Conservation (phyloP, 78 protist genomes). For the Dictyostelium purpureum region DNA sequence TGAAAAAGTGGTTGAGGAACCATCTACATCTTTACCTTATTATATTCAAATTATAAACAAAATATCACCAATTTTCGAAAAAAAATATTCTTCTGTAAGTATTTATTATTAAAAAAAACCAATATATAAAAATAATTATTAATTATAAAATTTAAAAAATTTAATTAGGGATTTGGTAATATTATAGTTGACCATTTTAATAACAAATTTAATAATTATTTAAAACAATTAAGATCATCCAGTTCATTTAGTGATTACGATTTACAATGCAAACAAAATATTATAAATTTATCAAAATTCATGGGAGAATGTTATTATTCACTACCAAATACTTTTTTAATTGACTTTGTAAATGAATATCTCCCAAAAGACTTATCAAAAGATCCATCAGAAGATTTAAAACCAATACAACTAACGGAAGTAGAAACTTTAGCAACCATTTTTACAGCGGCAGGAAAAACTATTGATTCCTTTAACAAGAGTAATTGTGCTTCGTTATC, state of each 20-base stretch:
- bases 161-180: neutral
- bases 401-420: neutral
- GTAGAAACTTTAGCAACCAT: slow-evolving; percentile 28
- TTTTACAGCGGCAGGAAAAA: slow-evolving; percentile 14
- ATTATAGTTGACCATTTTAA: slow-evolving; percentile 4
- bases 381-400: neutral
- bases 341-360: neutral
- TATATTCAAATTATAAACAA: slow-evolving; percentile 6
- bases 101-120: neutral
- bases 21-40: neutral
- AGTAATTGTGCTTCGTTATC: neutral
- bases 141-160: neutral
- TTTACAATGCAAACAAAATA: neutral
- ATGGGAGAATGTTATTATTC: slow-evolving; percentile 52
- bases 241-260: too few species aligned
- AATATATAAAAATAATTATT: neutral
- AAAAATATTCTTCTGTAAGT: slow-evolving; percentile 13
- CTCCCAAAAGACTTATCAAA: slow-evolving; percentile 14
- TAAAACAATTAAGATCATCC: neutral
- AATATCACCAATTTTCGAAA: slow-evolving; percentile 1
- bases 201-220: neutral
- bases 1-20: slow-evolving; percentile 34
- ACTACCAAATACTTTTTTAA: neutral
- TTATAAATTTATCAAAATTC: slow-evolving; percentile 16
- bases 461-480: slow-evolving; percentile 9